A percentile compares a stretch with the other conserved stretches of the same genome.
Conservation (phyloP, 2,329 filamentous ascomycete genomes). For the Zymoseptoria ardabiliae region DNA sequence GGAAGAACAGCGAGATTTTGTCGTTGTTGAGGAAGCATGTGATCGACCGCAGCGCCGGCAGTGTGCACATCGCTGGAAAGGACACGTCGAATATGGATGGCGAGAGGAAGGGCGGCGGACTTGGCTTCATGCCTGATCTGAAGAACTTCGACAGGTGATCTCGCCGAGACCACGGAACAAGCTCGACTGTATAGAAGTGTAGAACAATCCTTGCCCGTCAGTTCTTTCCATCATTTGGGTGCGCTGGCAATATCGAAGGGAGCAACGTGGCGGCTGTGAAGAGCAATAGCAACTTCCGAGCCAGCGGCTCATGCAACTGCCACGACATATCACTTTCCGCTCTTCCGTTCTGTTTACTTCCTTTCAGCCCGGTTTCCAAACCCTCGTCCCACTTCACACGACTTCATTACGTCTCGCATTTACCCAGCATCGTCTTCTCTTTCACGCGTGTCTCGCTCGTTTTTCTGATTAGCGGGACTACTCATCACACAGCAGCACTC, state of each 20-base stretch:
- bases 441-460: neutral
- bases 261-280: neutral
- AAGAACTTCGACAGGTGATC: slow-evolving; percentile 38
- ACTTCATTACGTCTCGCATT: neutral
- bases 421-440: neutral
- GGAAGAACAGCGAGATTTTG: slow-evolving; percentile 77
- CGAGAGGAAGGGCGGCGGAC: slow-evolving; percentile 34
- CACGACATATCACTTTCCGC: neutral
- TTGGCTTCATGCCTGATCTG: slow-evolving; percentile 47
- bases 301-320: neutral
- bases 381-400: slow-evolving; percentile 2
- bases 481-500: neutral
- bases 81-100: slow-evolving; percentile 28
- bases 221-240: neutral
- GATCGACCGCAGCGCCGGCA: slow-evolving; percentile 57
- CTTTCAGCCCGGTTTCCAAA: neutral
- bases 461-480: neutral
- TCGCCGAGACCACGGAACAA: no score
- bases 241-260: neutral
- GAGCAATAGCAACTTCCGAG: no score
- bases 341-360: neutral
- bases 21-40: slow-evolving; percentile 74
- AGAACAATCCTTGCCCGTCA: neutral
- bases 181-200: neutral
- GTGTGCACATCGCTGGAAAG: slow-evolving; percentile 40